phyloP scores from a whole-genome alignment of 176 grass and related monocot species.

The Themeda triandra region DNA sequence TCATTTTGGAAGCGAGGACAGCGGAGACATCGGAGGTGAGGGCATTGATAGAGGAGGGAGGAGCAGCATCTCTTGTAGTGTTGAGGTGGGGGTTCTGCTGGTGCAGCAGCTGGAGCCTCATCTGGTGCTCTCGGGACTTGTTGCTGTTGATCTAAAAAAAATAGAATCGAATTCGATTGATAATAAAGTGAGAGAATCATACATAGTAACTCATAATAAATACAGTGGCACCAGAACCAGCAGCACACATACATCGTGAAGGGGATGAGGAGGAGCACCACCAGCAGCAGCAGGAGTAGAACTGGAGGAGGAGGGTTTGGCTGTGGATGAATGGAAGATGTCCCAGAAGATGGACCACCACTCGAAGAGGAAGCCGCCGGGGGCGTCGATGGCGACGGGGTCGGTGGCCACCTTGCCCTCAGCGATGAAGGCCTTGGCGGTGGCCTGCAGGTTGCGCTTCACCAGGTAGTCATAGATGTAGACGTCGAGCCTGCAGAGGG shows the following conservation, averaged over 20 bases:
- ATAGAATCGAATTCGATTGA: neutral
- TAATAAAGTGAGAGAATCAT: too few species aligned
- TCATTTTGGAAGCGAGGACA: constrained; percentile 71
- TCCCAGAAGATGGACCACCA: constrained; percentile 93
- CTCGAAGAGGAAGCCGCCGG: constrained; percentile 74
- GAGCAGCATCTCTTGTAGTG: constrained; percentile 18
- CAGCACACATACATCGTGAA: neutral
- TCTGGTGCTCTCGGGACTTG: constrained; percentile 79
- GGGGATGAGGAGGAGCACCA: neutral
- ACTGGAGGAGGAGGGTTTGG: neutral
- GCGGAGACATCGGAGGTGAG: constrained; percentile 58
- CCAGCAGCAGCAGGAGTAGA: neutral
- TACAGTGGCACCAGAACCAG: neutral
- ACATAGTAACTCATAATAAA: too few species aligned
- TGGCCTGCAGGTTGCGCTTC: constrained; percentile 87
- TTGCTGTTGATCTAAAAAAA: constrained; percentile 34
- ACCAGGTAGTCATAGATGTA: constrained; percentile 96
- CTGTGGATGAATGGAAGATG: constrained; percentile 42
- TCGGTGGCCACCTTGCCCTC: constrained; percentile 94
- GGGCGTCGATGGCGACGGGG: constrained; percentile 84
- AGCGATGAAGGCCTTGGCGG: constrained; percentile 87
- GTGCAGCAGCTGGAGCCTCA: constrained; percentile 62
- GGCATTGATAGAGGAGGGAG: constrained; percentile 24
- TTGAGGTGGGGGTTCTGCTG: constrained; percentile 57
- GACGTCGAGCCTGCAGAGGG: constrained; percentile 73